Evolutionary conservation across 1,284 basidiomycete species (phyloP).

Genomic region (Fomitopsis pinicola): DNA sequence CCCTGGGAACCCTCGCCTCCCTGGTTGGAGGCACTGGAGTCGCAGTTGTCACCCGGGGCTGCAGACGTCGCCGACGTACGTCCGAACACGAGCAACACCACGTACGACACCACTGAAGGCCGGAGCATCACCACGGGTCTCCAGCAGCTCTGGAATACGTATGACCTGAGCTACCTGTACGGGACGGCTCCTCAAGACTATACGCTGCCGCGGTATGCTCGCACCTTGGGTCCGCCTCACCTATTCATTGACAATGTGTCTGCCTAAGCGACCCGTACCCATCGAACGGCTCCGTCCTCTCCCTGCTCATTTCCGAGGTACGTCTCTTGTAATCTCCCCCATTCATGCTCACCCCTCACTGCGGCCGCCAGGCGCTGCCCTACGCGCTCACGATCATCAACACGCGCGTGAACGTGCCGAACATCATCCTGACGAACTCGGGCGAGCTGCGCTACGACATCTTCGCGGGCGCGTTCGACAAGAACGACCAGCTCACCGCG

Average conservation of each 20-base stretch:
- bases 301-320: conserved; percentile 58
- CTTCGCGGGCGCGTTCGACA: conserved; percentile 64
- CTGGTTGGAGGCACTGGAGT: too few relatives aligned
- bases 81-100: conserved; percentile 31
- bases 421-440: conserved; percentile 68
- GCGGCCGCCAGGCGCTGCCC: conserved; percentile 40
- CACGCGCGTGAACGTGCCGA: conserved; percentile 52
- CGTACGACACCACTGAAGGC: conserved; percentile 57
- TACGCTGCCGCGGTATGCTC: conserved; percentile 51
- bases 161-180: conserved; percentile 50
- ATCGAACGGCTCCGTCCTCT: conserved; percentile 58
- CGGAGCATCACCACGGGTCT: conserved; percentile 51
- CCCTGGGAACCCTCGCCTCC: too few relatives aligned
- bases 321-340: neutral
- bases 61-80: too few relatives aligned
- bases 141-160: conserved; percentile 44
- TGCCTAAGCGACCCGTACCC: conserved; percentile 53
- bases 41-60: too few relatives aligned
- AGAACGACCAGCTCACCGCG: conserved; percentile 75
- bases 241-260: neutral
- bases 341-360: neutral
- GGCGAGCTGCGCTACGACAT: conserved; percentile 77
- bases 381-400: conserved; percentile 59
- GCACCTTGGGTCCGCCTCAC: neutral
- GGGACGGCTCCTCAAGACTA: conserved; percentile 75